phyloP scores from a whole-genome alignment of 345 rosid genomes.

The Lagerstroemia speciosa region DNA sequence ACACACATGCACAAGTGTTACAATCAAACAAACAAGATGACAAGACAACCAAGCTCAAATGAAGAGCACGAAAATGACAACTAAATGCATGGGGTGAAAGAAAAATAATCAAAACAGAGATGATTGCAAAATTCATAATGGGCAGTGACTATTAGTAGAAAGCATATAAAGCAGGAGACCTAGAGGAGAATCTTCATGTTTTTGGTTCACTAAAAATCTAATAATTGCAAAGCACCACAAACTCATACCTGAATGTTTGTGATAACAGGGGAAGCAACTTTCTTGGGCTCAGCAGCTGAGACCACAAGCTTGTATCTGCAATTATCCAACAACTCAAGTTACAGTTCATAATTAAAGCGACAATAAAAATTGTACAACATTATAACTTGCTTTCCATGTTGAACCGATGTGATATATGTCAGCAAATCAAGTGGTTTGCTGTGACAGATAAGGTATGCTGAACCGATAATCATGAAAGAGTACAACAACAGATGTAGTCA shows the following conservation, averaged over 20 bases:
- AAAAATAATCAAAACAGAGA: not conserved
- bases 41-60: not conserved
- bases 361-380: not conserved
- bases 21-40: not conserved
- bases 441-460: not conserved
- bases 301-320: slow-evolving; percentile 72
- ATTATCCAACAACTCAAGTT: not conserved
- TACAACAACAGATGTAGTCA: not conserved
- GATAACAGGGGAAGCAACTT: slow-evolving; percentile 64
- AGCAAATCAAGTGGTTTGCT: not conserved
- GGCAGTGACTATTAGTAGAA: not conserved
- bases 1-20: not conserved
- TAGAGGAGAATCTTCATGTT: not conserved
- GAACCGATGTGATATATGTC: not conserved
- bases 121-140: not conserved
- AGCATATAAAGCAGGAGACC: not conserved
- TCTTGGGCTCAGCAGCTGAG: slow-evolving; percentile 72
- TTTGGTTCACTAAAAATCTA: not conserved
- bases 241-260: slow-evolving; percentile 75
- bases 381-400: not conserved
- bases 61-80: not conserved
- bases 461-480: not conserved
- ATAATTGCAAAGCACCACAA: slow-evolving; percentile 2
- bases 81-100: not conserved
- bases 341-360: not conserved